Conservation (phyloP, 768 basidiomycete genomes). For the Sutorius australiensis region DNA sequence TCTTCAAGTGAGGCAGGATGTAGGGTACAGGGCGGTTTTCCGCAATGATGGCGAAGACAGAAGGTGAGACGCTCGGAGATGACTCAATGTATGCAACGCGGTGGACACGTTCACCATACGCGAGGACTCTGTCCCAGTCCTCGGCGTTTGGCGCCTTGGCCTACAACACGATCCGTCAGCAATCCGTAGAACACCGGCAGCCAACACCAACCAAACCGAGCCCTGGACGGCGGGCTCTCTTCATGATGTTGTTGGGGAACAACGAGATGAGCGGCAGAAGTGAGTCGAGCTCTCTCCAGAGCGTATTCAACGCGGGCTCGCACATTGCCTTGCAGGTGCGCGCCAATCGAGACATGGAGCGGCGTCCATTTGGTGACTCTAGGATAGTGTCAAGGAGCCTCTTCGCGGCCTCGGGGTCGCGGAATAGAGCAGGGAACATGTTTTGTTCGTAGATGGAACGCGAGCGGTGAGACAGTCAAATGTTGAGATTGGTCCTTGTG, state of each 20-base stretch:
- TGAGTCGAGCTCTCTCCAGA: conserved; percentile 79
- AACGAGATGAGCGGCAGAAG: conserved; percentile 66
- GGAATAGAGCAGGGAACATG: conserved; percentile 52
- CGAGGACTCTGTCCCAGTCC: conserved; percentile 66
- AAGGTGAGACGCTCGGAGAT: conserved; percentile 57
- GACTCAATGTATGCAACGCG: conserved; percentile 69
- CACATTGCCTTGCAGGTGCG: conserved; percentile 72
- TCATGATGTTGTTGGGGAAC: conserved; percentile 65
- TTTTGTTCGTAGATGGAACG: conserved; percentile 49
- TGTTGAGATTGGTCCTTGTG: conserved; percentile 24
- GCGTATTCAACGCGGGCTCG: conserved; percentile 64
- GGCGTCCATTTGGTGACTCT: conserved; percentile 60
- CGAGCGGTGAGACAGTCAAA: conserved; percentile 35
- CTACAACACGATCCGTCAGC: conserved; percentile 32
- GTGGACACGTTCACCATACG: conserved; percentile 64
- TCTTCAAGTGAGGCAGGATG: conserved; percentile 65
- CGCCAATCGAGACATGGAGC: conserved; percentile 65
- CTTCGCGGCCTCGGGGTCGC: conserved; percentile 56
- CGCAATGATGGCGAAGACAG: conserved; percentile 65
- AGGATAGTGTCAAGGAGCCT: conserved; percentile 49
- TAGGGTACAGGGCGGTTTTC: conserved; percentile 59
- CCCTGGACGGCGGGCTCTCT: conserved; percentile 68
- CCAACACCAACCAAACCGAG: conserved; percentile 62
- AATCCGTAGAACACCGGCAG: not conserved
- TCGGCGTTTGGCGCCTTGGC: conserved; percentile 56